Evolutionary conservation across 306 rosid species (phyloP), one percentile per base, ranked within the genome.

Genomic region (Cicer chorassanicum): DNA sequence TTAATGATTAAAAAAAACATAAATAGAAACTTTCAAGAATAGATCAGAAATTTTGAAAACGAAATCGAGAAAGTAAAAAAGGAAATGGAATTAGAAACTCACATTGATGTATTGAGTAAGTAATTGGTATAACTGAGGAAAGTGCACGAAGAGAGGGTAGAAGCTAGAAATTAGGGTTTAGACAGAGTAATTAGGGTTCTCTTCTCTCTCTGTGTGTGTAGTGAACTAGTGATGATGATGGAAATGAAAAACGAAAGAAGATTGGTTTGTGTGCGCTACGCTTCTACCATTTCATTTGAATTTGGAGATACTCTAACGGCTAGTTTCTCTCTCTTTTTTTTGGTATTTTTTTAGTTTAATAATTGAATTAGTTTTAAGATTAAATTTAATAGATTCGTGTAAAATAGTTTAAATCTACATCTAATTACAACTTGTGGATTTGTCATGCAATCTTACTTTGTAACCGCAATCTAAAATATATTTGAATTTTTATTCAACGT

Each of bases 261-360:
- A 39, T 70, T 72, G 70, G 79, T 19, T 68, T 60, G 72, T 83
- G 68, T 74, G 72, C 11, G 38, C 4, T 15, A 69, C 69, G 80
- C 79, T 59, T 57, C 68, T 24, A 45, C 70, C 39, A 66, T 65
- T 77, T 67, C 56, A 73, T 83, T 91, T 89, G 92, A 93, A 93
- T 74, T 82, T 76, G 56, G 68, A 9, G 38, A 60, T 24, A 51
- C 72, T 70, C 75, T 84, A 91, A 93, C 98, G 98, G 98, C 98
- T 93, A 93, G 83, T 91, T 91, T 80, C 70, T 8, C 38, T 61
- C 4, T 24, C 34, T 75, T 84, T 36, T 70, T 48, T 39, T 9
- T 9, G 13, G 55, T 49, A 4, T 29, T 29, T 29, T 49, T 13
- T 48, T 8, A 10, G 6, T 6, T 69, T 72, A 40, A 24, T 40